Evolutionary conservation across 2,329 filamentous ascomycete species (phyloP).

Genomic region (Hyphodiscus sp.): DNA sequence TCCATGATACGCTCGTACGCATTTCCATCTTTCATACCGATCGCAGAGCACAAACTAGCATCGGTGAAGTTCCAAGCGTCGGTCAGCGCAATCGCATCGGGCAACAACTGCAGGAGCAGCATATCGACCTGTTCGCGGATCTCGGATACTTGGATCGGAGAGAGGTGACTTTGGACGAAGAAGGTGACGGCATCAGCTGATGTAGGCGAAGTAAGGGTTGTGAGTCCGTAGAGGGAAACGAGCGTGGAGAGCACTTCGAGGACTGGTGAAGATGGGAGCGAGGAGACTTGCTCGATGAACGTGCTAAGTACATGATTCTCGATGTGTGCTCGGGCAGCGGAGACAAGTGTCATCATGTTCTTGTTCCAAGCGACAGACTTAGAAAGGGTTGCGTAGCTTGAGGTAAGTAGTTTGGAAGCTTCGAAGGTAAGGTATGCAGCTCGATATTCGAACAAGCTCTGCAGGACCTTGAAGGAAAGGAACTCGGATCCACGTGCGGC

Average conservation of each 20-base stretch:
- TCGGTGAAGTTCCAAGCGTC: slow-evolving; percentile 25
- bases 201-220: slow-evolving; percentile 21
- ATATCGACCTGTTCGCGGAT: slow-evolving; percentile 13
- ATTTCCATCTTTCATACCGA: slow-evolving; percentile 21
- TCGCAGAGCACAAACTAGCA: slow-evolving; percentile 17
- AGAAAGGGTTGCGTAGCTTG: neutral
- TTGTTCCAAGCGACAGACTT: neutral
- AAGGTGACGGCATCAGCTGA: slow-evolving; percentile 15
- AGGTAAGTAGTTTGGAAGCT: no score
- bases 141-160: slow-evolving; percentile 12
- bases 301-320: slow-evolving; percentile 25
- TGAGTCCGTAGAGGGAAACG: slow-evolving; percentile 9
- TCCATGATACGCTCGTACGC: slow-evolving; percentile 15
- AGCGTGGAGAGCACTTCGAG: neutral
- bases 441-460: slow-evolving; percentile 7
- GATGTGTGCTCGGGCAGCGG: slow-evolving; percentile 16
- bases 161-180: slow-evolving; percentile 24
- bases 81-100: slow-evolving; percentile 21
- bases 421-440: neutral
- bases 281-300: slow-evolving; percentile 10
- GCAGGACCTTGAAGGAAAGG: neutral
- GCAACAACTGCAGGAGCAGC: slow-evolving; percentile 17
- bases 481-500: slow-evolving; percentile 1
- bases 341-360: neutral
- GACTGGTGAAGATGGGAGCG: neutral